Percentiles rank a stretch among this genome's conserved stretches.
These are phyloP conservation scores for Eimeria sp. DNA, from an alignment of 169 alveolate species.

Conservation along the genomic window DNA sequence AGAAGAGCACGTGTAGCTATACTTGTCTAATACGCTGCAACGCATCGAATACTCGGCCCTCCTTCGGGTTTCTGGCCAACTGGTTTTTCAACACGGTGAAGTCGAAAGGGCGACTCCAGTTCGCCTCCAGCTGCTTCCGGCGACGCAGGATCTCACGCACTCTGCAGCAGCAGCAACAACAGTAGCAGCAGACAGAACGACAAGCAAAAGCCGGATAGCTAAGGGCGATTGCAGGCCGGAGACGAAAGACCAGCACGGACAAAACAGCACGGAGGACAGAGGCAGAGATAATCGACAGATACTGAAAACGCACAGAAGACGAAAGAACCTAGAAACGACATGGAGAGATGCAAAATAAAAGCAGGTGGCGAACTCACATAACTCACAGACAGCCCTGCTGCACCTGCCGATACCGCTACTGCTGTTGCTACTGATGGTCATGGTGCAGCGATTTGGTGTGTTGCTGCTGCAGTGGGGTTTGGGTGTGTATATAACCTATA, in stretches of 20 bases:
- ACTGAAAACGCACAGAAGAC: background rate
- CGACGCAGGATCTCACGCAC: constrained; percentile 68
- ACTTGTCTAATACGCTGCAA: constrained; percentile 21
- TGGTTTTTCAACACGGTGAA: constrained; percentile 20
- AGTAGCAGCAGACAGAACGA: background rate
- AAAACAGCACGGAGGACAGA: background rate
- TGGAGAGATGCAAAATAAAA: background rate
- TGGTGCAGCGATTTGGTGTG: no score
- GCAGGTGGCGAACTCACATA: no score
- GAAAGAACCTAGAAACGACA: background rate
- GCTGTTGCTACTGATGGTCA: no score
- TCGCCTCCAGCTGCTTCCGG: constrained; percentile 66
- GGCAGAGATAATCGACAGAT: background rate
- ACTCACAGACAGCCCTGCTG: no score
- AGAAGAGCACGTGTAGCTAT: background rate
- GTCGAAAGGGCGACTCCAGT: constrained; percentile 60
- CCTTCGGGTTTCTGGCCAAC: constrained; percentile 42
- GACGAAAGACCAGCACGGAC: background rate
- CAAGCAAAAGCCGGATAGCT: background rate
- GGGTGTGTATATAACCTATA: no score
- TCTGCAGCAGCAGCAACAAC: constrained; percentile 19
- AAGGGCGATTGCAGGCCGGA: background rate
- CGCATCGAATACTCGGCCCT: constrained; percentile 36
- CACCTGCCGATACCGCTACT: no score
- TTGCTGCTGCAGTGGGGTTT: no score